Conservation (phyloP, 768 basidiomycete species). For the Trametes sanguinea region DNA sequence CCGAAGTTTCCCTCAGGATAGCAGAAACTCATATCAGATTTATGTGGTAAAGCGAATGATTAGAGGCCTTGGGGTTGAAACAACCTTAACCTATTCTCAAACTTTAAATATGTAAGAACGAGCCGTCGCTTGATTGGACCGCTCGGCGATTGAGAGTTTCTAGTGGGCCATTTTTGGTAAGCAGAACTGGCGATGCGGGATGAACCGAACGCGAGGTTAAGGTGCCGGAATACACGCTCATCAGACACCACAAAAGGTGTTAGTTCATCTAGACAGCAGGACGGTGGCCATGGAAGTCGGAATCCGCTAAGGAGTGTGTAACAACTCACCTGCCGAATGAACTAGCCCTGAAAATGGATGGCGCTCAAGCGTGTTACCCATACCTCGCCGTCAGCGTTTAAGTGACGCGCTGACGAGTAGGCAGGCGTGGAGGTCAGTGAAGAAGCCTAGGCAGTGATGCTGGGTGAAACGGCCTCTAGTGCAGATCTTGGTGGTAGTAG, state of each 20-base stretch:
- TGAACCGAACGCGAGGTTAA: conserved; percentile 75
- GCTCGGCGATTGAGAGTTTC: conserved; percentile 63
- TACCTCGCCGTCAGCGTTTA: conserved; percentile 76
- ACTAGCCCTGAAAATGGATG: conserved; percentile 92
- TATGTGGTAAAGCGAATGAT: conserved; percentile 83
- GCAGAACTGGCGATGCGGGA: conserved; percentile 73
- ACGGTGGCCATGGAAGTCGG: conserved; percentile 86
- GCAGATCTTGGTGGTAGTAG: conserved; percentile 89
- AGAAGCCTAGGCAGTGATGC: conserved; percentile 78
- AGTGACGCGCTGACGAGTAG: conserved; percentile 75
- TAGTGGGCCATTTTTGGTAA: conserved; percentile 77
- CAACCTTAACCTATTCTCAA: conserved; percentile 85
- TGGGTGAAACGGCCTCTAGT: conserved; percentile 77
- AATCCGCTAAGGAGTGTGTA: conserved; percentile 87
- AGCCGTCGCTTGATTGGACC: conserved; percentile 52
- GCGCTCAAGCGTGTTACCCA: conserved; percentile 86
- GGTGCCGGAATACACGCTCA: conserved; percentile 81
- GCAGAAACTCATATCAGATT: conserved; percentile 60
- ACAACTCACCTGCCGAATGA: conserved; percentile 90
- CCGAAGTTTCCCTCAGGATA: conserved; percentile 85
- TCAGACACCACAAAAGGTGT: conserved; percentile 85
- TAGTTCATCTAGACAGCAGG: conserved; percentile 88
- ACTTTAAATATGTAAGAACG: conserved; percentile 67
- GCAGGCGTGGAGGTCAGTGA: conserved; percentile 77
- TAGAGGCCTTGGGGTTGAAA: conserved; percentile 89